These are phyloP conservation scores for Neurospora hispaniola DNA, from an alignment of 495 filamentous ascomycete species.

Conservation along the genomic window DNA sequence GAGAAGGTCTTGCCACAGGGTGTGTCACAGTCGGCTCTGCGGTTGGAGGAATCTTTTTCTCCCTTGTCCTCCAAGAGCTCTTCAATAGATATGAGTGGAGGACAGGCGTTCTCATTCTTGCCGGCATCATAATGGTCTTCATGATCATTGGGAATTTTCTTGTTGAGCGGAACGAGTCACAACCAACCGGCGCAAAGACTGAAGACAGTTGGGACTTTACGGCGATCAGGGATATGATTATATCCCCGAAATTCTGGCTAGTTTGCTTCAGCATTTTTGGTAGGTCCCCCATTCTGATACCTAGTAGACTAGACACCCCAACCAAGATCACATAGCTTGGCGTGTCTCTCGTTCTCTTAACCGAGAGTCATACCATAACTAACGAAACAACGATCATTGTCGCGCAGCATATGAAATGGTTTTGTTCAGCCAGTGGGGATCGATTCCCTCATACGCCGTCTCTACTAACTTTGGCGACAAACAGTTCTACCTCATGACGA, in stretches of 20 bases:
- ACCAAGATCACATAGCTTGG: not conserved
- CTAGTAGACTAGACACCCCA: not conserved
- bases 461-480: slow-evolving; percentile 9
- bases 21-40: slow-evolving; percentile 19
- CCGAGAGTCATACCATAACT: not conserved
- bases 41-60: slow-evolving; percentile 23
- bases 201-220: not conserved
- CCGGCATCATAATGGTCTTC: slow-evolving; percentile 9
- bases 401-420: slow-evolving; percentile 18
- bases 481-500: slow-evolving; percentile 23
- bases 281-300: slow-evolving; percentile 3
- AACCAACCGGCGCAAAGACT: not conserved
- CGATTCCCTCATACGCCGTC: slow-evolving; percentile 21
- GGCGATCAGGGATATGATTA: slow-evolving; percentile 3
- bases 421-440: slow-evolving; percentile 24
- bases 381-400: not conserved
- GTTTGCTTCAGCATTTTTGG: slow-evolving; percentile 17
- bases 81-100: slow-evolving; percentile 15
- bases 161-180: slow-evolving; percentile 13
- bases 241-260: slow-evolving; percentile 17
- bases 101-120: slow-evolving; percentile 8
- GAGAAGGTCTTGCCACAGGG: slow-evolving; percentile 15
- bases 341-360: not conserved
- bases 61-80: slow-evolving; percentile 16
- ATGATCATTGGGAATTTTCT: slow-evolving; percentile 10